Evolutionary conservation across 2,329 filamentous ascomycete genomes (phyloP), one percentile per base, ranked within the genome.

Genomic region (Triangularia verruculosa): DNA sequence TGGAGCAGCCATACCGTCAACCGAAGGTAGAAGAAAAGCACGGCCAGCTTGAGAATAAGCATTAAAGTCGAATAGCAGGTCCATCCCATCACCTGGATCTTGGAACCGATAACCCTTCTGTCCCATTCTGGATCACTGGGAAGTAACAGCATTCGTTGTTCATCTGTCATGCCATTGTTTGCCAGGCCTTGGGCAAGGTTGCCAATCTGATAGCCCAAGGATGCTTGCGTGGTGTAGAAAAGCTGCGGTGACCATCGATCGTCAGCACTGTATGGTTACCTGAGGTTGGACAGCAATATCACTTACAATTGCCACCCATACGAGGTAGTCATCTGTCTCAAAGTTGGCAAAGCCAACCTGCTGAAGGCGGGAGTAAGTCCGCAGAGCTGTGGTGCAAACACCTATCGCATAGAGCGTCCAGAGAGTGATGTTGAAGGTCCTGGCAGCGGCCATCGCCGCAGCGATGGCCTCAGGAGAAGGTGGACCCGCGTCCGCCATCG

Each of bases 131-230:
- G 69, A 5, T 78, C 79, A n/a, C 73, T 67, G 0, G 78, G 75
- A 8, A 75, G 74, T 24, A 86, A 72, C 0, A 73, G 68, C 8
- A 68, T 70, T 20, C 83, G 79, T 63, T 83, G 70, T 47, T 74
- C 77, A n/a, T 80, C 78, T 2, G 81, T 83, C 81, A 86, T 84
- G 65, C 77, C 71, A 69, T 83, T 85, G 69, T 85, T 85, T 56
- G 83, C 82, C 3, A 85, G 74, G 0, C 83, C 82, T 47, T 75
- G 74, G 60, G 76, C 81, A 63, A 74, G 75, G 13, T 78, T 78
- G 24, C 80, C 82, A 13, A 83, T 79, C 22, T 75, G 76, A 69
- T 82, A 82, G 20, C 78, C 80, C 12, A 82, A 75, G 15, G 74
- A 77, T 0, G 80, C 79, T 71, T 85, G 80, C 5, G 80, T 70